Conservation (phyloP, 1,139 yeast species). For the Saccharomycopsis hybrid region DNA sequence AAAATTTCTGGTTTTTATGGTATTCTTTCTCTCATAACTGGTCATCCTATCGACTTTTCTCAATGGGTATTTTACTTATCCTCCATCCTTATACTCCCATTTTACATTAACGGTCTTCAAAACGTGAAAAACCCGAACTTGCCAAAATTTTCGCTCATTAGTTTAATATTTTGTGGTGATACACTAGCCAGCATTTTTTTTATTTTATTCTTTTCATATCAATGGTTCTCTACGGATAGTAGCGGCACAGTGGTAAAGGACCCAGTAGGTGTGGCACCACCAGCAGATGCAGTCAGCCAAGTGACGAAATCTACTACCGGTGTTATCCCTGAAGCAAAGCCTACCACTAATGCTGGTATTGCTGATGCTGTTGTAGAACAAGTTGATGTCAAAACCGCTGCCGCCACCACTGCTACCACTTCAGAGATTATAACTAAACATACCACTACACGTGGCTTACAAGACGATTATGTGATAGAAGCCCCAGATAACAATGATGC, state of each 20-base stretch:
- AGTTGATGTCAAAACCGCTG: conserved; percentile 11
- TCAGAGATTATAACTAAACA: no score
- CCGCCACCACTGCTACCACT: conserved; percentile 3
- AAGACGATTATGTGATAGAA: conserved; percentile 18
- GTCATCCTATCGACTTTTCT: conserved; percentile 75
- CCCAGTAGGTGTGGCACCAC: conserved; percentile 1
- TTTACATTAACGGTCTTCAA: conserved; percentile 56
- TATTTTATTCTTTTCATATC: conserved; percentile 64
- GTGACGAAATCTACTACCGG: no score
- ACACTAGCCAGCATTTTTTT: conserved; percentile 60
- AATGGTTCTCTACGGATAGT: conserved; percentile 59
- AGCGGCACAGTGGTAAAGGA: no score
- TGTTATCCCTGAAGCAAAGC: conserved; percentile 17
- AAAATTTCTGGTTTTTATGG: conserved; percentile 91
- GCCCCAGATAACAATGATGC: conserved; percentile 22
- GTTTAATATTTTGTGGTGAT: conserved; percentile 60
- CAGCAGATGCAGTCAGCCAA: background rate
- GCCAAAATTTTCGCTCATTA: conserved; percentile 50
- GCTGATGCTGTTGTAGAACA: no score
- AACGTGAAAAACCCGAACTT: conserved; percentile 43
- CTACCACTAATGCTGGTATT: conserved; percentile 13
- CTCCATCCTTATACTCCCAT: conserved; percentile 58
- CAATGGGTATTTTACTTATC: conserved; percentile 79
- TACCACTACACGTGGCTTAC: no score
- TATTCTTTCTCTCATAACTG: conserved; percentile 75